phyloP scores from a whole-genome alignment of 2,329 filamentous ascomycete species.

The Sporothrix variecibatus region DNA sequence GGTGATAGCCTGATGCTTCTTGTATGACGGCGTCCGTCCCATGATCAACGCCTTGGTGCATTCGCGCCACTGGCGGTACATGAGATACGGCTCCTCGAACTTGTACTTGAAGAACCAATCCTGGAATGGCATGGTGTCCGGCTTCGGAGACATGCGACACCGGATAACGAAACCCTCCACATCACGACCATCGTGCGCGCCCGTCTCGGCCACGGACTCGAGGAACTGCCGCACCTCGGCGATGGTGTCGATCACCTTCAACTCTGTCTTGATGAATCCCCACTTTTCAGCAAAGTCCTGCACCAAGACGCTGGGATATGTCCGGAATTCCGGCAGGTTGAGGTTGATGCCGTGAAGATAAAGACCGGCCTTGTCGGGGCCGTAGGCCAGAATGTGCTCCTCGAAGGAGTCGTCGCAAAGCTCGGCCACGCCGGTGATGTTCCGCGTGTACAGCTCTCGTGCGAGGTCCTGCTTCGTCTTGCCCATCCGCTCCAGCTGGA shows the following conservation, averaged over 20 bases:
- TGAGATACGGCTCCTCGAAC: slow-evolving; percentile 96
- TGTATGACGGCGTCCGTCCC: slow-evolving; percentile 72
- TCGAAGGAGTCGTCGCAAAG: slow-evolving; percentile 96
- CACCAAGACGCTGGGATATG: slow-evolving; percentile 79
- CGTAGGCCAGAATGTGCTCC: slow-evolving; percentile 93
- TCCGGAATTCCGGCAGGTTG: slow-evolving; percentile 89
- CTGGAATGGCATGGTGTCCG: slow-evolving; percentile 57
- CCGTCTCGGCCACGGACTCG: slow-evolving; percentile 81
- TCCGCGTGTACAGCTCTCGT: slow-evolving; percentile 71
- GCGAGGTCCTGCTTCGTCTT: slow-evolving; percentile 80
- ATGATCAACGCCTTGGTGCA: slow-evolving; percentile 87
- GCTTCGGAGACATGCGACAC: slow-evolving; percentile 68
- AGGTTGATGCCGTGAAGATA: slow-evolving; percentile 96
- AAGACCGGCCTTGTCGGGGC: slow-evolving; percentile 77
- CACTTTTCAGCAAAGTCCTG: slow-evolving; percentile 87
- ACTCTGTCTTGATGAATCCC: slow-evolving; percentile 90
- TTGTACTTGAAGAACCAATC: slow-evolving; percentile 99
- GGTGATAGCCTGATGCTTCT: slow-evolving; percentile 87
- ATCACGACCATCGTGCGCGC: slow-evolving; percentile 85
- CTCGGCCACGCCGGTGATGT: slow-evolving; percentile 92
- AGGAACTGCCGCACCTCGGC: slow-evolving; percentile 76
- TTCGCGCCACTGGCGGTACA: slow-evolving; percentile 99
- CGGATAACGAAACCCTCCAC: slow-evolving; percentile 97
- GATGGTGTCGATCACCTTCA: slow-evolving; percentile 75
- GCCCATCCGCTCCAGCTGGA: slow-evolving; percentile 74